Base-by-base conservation (phyloP, 2,329 filamentous ascomycete species). In the Aspergillus niger region DNA sequence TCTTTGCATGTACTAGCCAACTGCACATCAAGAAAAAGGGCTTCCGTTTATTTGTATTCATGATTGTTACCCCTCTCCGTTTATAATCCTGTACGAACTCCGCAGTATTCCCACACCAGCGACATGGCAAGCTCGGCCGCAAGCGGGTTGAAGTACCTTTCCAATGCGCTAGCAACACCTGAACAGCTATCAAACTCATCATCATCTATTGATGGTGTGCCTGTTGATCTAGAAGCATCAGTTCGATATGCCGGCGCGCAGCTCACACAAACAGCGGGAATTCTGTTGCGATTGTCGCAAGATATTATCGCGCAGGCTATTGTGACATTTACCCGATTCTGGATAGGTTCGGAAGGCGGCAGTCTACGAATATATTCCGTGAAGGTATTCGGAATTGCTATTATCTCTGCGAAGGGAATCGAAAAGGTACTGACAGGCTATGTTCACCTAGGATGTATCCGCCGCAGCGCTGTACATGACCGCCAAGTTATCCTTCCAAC, bases 231-330 rank as follows among this genome's bases (percentile, higher is more conserved):
- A 26, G 77, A 79, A 63, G 68, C 71, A 6, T 80, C 80, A 1
- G 71, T 80, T 60, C 77, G 79, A 43, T 81, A 77, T 64, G 77
- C 79, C 2, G 77, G 77, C 13, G 73, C 73, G 5, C 73, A 77
- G 59, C 73, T 82, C 26, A 82, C 79, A 1, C 80, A 81, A 62
- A 73, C 79, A 3, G 80, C 80, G 8, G 80, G 80, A 1, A 83
- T 96, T 54, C 85, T 98, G 17, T 83, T 99, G 3, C 86, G 91
- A 51, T 82, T 98, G 41, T 91, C 92, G 6, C 92, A 97, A 73
- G 91, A 92, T 67, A 86, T 91, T 41, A 91, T 95, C 41, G 91
- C 92, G 4, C 91, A 92, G 70, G 91, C 93, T 3, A 91, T 93
- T 71, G 87, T 97, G 43, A 78, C 95, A 0, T 86, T 96, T 36